Base-by-base conservation (phyloP, 768 basidiomycete genomes). In the Mrakia frigida region DNA sequence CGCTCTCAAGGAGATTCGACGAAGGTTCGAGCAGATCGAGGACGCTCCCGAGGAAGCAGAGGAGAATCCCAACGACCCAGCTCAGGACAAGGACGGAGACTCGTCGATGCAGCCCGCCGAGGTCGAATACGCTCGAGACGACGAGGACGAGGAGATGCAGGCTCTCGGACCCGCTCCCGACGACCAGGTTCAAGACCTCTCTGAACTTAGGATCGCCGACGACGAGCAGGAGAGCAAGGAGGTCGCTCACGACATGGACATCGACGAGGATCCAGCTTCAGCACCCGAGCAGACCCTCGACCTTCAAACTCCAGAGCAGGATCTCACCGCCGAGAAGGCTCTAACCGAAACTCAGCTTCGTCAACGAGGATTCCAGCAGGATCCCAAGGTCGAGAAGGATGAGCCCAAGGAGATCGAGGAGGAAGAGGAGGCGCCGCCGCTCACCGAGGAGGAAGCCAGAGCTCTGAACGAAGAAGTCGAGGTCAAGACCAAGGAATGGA, bases 81-180 rank as follows among this genome's bases (percentile, higher is more conserved):
- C 81, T 14, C 73, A 79, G 75, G 73, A 80, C 50, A 70, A 78
- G 37, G 70, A 69, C 3, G 76, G 56, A 21, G 72, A 78, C 13
- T 70, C 79, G 2, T 73, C 78, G 80, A 83, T 79, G 81, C 79
- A 16, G 80, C 81, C 67, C 6, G 78, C 77, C 69, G 84, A 85
- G 59, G 83, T 97, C 21, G 92, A 97, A 82, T 93, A 96, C 83
- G 84, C 92, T 56, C 86, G 86, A 74, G 88, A 91, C 2, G 89
- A 90, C 53, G 90, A 91, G 68, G 88, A 88, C 77, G 85, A 90
- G 74, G 88, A 90, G 46, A 91, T 91, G 88, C 93, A 96, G 83
- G 93, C 94, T 0, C 87, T 98, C 31, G 96, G 93, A 9, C 89
- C 93, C 0, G 90, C 95, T 3, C 89, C 87, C 14, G 90, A 92